A percentile compares a stretch with the other conserved stretches of the same genome.
phyloP scores from a whole-genome alignment of 2,329 filamentous ascomycete genomes.

The Mycosphaerella sp. region DNA sequence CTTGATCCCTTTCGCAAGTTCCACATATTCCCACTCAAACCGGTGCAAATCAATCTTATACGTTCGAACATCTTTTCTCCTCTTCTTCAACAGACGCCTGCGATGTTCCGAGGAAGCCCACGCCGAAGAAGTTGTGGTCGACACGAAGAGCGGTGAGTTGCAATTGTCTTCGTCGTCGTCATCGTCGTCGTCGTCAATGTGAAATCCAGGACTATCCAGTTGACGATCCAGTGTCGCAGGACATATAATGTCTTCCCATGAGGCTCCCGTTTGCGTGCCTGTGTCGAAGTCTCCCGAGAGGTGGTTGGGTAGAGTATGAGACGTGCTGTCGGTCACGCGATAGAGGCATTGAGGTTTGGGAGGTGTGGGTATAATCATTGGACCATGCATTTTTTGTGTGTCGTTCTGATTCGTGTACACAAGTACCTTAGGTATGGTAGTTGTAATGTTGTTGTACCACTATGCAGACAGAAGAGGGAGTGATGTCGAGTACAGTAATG shows the following conservation, averaged over 20 bases:
- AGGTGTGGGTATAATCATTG: background rate
- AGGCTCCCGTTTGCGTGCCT: conserved; percentile 10
- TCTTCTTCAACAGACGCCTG: conserved; percentile 5
- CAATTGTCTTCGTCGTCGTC: background rate
- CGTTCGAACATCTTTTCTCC: conserved; percentile 3
- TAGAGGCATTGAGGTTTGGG: conserved; percentile 14
- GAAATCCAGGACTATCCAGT: background rate
- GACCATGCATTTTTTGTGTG: background rate
- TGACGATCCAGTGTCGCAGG: conserved; percentile 6
- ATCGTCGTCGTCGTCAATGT: background rate
- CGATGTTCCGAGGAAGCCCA: conserved; percentile 8
- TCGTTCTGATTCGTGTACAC: too few species aligned
- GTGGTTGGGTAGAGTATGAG: conserved; percentile 5
- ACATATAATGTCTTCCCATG: conserved; percentile 12
- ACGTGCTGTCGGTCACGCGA: conserved; percentile 16
- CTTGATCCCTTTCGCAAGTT: background rate
- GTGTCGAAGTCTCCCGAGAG: conserved; percentile 14
- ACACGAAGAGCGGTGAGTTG: conserved; percentile 1
- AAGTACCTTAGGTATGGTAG: too few species aligned
- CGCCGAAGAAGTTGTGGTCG: conserved; percentile 1
- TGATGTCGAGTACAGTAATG: too few species aligned
- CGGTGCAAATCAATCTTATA: conserved; percentile 2
- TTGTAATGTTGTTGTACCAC: too few species aligned
- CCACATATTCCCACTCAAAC: conserved; percentile 6
- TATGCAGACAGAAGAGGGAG: too few species aligned